phyloP scores from a whole-genome alignment of 78 protist genomes.

The Paulinella micropora region DNA sequence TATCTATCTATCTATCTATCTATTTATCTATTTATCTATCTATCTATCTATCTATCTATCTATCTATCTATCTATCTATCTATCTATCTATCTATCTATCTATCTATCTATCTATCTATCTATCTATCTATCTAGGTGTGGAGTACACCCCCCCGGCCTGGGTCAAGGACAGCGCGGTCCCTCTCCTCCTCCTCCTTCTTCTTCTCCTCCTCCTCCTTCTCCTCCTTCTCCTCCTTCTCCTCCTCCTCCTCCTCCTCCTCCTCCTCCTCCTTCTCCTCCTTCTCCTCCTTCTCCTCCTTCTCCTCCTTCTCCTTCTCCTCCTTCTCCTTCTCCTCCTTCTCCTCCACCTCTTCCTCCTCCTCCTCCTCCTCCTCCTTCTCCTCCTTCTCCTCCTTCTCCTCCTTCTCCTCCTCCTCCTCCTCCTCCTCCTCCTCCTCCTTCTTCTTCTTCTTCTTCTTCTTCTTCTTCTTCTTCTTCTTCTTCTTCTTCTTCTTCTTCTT shows the following conservation, averaged over 20 bases:
- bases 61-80: too few species aligned
- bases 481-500: too few species aligned
- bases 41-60: too few species aligned
- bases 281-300: background rate
- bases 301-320: background rate
- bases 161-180: background rate
- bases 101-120: too few species aligned
- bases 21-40: too few species aligned
- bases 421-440: background rate
- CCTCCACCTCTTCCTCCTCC: background rate
- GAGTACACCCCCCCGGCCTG: too few species aligned
- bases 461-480: too few species aligned
- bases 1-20: too few species aligned
- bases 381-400: background rate
- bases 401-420: background rate
- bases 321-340: background rate
- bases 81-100: too few species aligned
- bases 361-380: background rate
- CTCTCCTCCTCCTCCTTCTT: background rate
- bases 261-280: conserved; percentile 12
- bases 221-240: background rate
- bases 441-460: too few species aligned
- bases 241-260: background rate
- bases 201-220: conserved; percentile 20
- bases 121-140: too few species aligned